Base-by-base conservation (phyloP, 495 filamentous ascomycete species). In the Neurospora pannonica region DNA sequence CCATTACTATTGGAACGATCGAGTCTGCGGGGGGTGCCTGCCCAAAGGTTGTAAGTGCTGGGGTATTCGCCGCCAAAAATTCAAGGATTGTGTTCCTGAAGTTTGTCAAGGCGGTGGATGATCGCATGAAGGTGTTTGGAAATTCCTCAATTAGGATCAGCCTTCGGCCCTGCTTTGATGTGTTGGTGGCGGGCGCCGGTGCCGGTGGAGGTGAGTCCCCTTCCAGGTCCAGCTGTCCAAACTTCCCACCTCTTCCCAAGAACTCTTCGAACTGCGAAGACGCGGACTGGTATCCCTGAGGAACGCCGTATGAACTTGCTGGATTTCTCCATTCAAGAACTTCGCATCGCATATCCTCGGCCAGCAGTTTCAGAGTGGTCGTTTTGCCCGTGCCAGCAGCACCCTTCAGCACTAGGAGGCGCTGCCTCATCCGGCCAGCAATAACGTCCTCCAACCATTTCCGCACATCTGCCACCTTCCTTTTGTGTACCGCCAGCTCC, bases 321-420 rank as follows among this genome's bases (percentile, higher is more conserved):
- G 95, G 96, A 82, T 95, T 97, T 76, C 89, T 91, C 97, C 97
- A 99, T 82, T 99, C 97, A 34, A 93, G 81, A 13, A 98, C 81
- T 28, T 94, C 88, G 72, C 92, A 91, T 3, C 84, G 87, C 81
- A 98, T 81, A 17, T 89, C 87, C 72, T 89, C 87, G 3, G 94
- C 90, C 46, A 99, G 85, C 7, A 94, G 84, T 31, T 87, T 89
- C 34, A 98, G 78, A 0, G 95, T 95, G 9, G 94, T 92, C 2
- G 95, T 97, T 82, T 99, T 99, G 9, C 95, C 97, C 34, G 91
- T 90, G 13, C 97, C 97, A 24, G 97, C 94, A n/a, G 93, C 89
- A 17, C 97, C 97, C 79, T 93, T 97, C 15, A 99, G 83, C 40
- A 98, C 85, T 48, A 98, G 87, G 43, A 98, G 79, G 79, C 91